These are phyloP conservation scores for Fusarium verrucosum DNA, from an alignment of 2,329 filamentous ascomycete genomes.

Conservation along the genomic window DNA sequence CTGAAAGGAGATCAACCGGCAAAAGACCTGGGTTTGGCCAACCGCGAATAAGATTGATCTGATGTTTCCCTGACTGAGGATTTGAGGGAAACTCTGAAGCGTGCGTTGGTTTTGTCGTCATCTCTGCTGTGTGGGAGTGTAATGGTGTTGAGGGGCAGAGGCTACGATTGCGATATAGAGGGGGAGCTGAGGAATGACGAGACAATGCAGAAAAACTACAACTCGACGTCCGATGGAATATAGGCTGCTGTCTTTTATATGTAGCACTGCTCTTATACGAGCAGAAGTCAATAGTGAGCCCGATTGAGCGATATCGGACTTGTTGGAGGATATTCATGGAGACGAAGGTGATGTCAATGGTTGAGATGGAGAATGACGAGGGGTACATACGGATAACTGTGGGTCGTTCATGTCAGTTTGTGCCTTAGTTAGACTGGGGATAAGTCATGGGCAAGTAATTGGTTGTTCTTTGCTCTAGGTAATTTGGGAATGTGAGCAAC, in stretches of 20 bases:
- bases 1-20: slow-evolving; percentile 68
- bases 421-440: not conserved
- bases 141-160: slow-evolving; percentile 15
- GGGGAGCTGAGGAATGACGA: not conserved
- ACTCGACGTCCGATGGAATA: not conserved
- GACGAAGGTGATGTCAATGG: slow-evolving; percentile 1
- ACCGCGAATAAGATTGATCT: slow-evolving; percentile 73
- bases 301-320: slow-evolving; percentile 39
- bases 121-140: not conserved
- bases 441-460: not conserved
- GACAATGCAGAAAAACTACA: not conserved
- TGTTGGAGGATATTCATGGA: slow-evolving; percentile 27
- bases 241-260: not conserved
- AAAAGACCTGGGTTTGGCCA: slow-evolving; percentile 73
- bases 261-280: not conserved
- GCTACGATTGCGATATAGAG: slow-evolving; percentile 3
- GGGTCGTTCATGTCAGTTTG: slow-evolving; percentile 6
- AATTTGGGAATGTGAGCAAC: not conserved
- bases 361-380: not conserved
- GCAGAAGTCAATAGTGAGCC: not conserved
- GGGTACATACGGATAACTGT: slow-evolving; percentile 36
- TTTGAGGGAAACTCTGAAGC: slow-evolving; percentile 33
- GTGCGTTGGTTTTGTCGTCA: slow-evolving; percentile 15
- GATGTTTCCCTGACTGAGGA: slow-evolving; percentile 46
- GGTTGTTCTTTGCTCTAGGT: not conserved